phyloP scores from a whole-genome alignment of 768 basidiomycete genomes.

The Collybia sordida region DNA sequence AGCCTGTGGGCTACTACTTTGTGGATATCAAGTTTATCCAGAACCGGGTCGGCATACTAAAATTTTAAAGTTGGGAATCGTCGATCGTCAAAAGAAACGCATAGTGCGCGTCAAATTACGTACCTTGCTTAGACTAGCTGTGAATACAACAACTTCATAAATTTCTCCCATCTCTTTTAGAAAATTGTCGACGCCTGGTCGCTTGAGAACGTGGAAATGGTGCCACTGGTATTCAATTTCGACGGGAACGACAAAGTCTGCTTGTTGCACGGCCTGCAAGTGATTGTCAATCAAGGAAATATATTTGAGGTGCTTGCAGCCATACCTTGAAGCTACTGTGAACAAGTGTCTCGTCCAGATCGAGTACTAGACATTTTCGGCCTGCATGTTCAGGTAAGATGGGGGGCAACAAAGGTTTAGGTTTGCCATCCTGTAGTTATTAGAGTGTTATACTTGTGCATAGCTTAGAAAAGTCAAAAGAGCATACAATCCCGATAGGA shows the following conservation, averaged over 20 bases:
- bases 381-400: slow-evolving; percentile 78
- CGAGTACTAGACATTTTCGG: slow-evolving; percentile 95
- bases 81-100: not conserved
- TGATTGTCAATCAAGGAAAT: slow-evolving; percentile 2
- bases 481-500: slow-evolving; percentile 84
- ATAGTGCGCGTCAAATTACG: slow-evolving; percentile 19
- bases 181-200: slow-evolving; percentile 97
- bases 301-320: not conserved
- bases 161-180: slow-evolving; percentile 97
- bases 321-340: slow-evolving; percentile 97
- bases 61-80: not conserved
- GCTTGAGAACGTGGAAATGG: slow-evolving; percentile 98
- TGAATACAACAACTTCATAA: slow-evolving; percentile 97
- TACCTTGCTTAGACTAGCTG: slow-evolving; percentile 96
- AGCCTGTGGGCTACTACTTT: slow-evolving; percentile 90
- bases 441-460: slow-evolving; percentile 2
- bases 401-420: slow-evolving; percentile 83
- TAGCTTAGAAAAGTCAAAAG: not conserved
- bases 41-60: slow-evolving; percentile 96
- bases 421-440: slow-evolving; percentile 69
- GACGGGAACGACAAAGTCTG: slow-evolving; percentile 98
- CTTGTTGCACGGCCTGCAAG: slow-evolving; percentile 80
- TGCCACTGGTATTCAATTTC: slow-evolving; percentile 99
- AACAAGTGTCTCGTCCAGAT: slow-evolving; percentile 97
- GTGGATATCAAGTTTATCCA: slow-evolving; percentile 94